Conservation (phyloP, 148 eudicot species). For the Rhododendron molle region DNA sequence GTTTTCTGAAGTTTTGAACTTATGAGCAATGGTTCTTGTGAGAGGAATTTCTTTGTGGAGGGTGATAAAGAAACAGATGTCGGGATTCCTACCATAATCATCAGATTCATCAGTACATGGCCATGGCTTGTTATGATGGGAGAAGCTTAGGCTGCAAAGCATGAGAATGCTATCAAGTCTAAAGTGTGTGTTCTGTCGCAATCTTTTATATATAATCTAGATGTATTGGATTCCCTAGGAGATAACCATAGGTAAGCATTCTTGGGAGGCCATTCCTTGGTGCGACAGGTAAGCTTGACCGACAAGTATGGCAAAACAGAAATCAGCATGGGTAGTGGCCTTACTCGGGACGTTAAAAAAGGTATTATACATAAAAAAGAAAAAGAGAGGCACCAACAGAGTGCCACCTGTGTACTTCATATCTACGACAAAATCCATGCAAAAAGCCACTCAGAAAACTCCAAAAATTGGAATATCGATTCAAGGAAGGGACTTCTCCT, state of each 20-base stretch:
- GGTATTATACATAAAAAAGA: neutral
- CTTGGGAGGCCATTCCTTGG: neutral
- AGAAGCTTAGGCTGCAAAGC: neutral
- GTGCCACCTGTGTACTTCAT: neutral
- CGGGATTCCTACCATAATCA: neutral
- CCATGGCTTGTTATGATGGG: neutral
- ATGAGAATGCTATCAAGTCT: neutral
- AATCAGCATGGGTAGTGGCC: neutral
- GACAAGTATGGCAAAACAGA: neutral
- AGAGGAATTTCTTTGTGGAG: neutral
- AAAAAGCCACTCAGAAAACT: neutral
- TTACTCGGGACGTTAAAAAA: neutral
- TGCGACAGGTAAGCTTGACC: neutral
- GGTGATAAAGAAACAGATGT: neutral
- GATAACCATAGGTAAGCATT: neutral
- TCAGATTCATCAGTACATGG: neutral
- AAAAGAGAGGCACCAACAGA: neutral
- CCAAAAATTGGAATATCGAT: neutral
- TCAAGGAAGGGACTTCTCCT: neutral
- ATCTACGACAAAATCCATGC: neutral
- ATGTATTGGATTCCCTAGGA: neutral
- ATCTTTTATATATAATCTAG: neutral
- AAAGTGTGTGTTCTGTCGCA: neutral
- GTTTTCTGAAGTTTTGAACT: neutral
- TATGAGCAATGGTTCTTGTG: neutral